Evolutionary conservation across 306 rosid species (phyloP).

Genomic region (Rosa chinensis): DNA sequence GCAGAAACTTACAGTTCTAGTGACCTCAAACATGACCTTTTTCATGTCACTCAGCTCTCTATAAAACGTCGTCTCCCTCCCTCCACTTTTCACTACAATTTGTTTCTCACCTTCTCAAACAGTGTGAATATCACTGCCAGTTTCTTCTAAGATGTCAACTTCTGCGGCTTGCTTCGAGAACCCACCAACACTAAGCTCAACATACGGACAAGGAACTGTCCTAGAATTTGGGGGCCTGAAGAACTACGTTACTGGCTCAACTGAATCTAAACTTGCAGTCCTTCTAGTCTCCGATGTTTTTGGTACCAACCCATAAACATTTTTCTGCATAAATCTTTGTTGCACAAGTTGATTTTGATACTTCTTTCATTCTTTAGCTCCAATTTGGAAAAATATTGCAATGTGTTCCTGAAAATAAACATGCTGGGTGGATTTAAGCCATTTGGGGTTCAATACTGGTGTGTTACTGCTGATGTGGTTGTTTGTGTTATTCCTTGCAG

Average conservation of each 20-base stretch:
- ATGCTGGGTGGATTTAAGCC: not conserved
- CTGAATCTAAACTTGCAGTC: conserved; percentile 44
- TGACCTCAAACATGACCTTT: not conserved
- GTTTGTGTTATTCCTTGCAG: not conserved
- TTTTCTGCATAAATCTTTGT: not conserved
- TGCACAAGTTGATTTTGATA: not conserved
- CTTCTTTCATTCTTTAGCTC: not conserved
- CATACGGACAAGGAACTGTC: conserved; percentile 35
- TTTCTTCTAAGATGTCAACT: conserved; percentile 31
- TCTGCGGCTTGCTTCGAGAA: conserved; percentile 43
- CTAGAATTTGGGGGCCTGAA: conserved; percentile 42
- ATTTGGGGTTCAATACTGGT: not conserved
- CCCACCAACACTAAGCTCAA: conserved; percentile 37
- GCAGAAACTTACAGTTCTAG: too few species aligned
- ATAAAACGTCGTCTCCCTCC: not conserved
- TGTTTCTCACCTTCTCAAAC: not conserved
- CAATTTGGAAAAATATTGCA: not conserved
- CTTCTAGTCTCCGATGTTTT: conserved; percentile 17
- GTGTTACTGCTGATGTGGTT: not conserved
- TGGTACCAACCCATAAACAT: conserved; percentile 5
- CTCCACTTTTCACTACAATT: not conserved
- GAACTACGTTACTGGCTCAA: conserved; percentile 43
- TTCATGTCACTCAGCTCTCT: too few species aligned
- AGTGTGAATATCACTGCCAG: not conserved
- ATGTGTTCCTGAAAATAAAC: not conserved